Base-by-base conservation (phyloP, 495 filamentous ascomycete species). In the Neurospora discreta region DNA sequence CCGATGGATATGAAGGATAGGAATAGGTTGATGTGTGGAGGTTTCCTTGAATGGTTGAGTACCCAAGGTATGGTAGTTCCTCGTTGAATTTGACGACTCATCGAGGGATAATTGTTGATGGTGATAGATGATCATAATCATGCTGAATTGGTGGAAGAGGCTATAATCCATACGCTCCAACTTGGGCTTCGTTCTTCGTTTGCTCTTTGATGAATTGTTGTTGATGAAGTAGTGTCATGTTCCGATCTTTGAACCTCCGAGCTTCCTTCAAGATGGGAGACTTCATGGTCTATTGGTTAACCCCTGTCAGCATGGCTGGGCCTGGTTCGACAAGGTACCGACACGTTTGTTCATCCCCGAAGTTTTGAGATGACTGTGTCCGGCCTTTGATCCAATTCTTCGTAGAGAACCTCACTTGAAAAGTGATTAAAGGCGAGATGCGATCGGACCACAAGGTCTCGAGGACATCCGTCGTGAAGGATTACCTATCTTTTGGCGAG, bases 121-220 rank as follows among this genome's bases (percentile, higher is more conserved):
- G 5, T 52, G 15, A 1, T 0, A 13, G 44, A 23, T 4, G n/a
- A 23, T 13, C 2, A 5, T 5, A 1, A 4, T 46, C 0, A 11
- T n/a, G n/a, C 20, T 10, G 9, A 46, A 0, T 0, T 23, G 43
- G 43, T 5, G 43, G n/a, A 13, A 46, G n/a, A 11, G n/a, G 1
- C 43, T 1, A 11, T 9, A 46, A 46, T 13, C 33, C 33, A 36
- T 3, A 36, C 33, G 8, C 3, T 11, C n/a, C 13, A 4, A 11
- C 9, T 1, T 1, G 43, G n/a, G 1, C 8, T 3, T 44, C 1
- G 0, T 10, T 0, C 18, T 10, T 20, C 1, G n/a, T 20, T 20
- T 20, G n/a, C 3, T 10, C 43, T 3, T 10, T n/a, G 4, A 0
- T 13, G 4, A 52, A 23, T 3, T 23, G 23, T 7, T 20, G 43